Evolutionary conservation across 1,139 yeast genomes (phyloP), one percentile per base, ranked within the genome.

Genomic region (Suhomyces wounanorum): DNA sequence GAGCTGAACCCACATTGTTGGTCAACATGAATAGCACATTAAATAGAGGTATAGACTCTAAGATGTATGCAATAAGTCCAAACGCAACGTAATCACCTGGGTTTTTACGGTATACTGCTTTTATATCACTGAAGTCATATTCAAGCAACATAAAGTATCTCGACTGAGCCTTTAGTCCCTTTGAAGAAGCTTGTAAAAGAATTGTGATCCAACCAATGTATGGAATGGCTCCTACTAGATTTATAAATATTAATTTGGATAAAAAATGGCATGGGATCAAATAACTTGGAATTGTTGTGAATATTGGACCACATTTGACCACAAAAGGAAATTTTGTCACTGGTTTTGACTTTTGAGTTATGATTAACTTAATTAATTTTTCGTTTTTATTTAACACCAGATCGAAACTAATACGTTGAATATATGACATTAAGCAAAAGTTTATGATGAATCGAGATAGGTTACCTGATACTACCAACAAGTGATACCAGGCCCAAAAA

Each of bases 1-100:
- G 67, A 0, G 92, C 91, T 3, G 89, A 89, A 2, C 90, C 94
- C 3, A 82, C 72, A 6, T 82, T 79, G 62, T 85, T 83, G 10
- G 94, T 84, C 61, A 85, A 86, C 58, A 80, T 72, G 61, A 87
- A 85, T 43, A 84, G 69, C 16, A 84, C 67, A 31, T 85, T 85
- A 0, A 84, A 49, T 18, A 85, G 56, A 1, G 95, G 95, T 11
- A 85, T 69, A 52, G 78, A 67, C 60, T 86, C 92, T 25, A 87
- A 67, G 3, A 79, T 57, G 25, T 82, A 77, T 0, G 89, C 82
- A 9, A 78, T 70, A 10, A 85, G 57, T 0, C 95, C 95, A 63
- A 84, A 87, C 6, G 73, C 78, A 54, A 68, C 60, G 53, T 75
- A 77, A 26, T 68, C 70, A 0, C 70, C 72, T 18, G 66, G 66